Percentiles rank a stretch among this genome's conserved stretches.
Evolutionary conservation across 805 yeast genomes (phyloP).

Genomic region (Zygosaccharomyces pseudorouxii): DNA sequence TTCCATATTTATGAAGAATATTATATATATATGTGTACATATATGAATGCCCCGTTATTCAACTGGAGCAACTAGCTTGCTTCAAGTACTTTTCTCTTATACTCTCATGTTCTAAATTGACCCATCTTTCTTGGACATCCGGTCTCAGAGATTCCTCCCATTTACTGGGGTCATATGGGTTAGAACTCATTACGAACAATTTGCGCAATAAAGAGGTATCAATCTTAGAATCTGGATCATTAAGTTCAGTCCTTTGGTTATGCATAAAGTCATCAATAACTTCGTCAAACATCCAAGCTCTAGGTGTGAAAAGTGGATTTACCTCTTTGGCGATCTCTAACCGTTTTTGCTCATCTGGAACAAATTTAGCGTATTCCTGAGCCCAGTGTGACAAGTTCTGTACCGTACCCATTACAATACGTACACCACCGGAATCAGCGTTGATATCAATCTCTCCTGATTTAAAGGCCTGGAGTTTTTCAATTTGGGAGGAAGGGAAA

Average conservation of each 20-base stretch:
- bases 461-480: constrained; percentile 22
- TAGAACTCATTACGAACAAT: constrained; percentile 61
- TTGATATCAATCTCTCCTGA: constrained; percentile 27
- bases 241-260: constrained; percentile 43
- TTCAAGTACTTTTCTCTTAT: constrained; percentile 8
- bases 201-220: constrained; percentile 48
- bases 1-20: not conserved
- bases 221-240: constrained; percentile 17
- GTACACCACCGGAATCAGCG: constrained; percentile 36
- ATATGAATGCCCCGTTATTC: not conserved
- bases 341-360: constrained; percentile 38
- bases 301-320: constrained; percentile 80
- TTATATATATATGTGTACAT: not conserved
- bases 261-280: constrained; percentile 60
- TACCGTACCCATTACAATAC: constrained; percentile 38
- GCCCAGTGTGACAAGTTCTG: constrained; percentile 50
- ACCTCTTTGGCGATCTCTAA: constrained; percentile 38
- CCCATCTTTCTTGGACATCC: constrained; percentile 55
- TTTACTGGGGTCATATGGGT: constrained; percentile 64
- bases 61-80: constrained; percentile 15
- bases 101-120: constrained; percentile 14
- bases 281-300: constrained; percentile 82
- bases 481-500: constrained; percentile 17
- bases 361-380: constrained; percentile 41
- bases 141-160: constrained; percentile 56